Conservation (phyloP, 129 eudicot genomes). For the Lonicera japonica region DNA sequence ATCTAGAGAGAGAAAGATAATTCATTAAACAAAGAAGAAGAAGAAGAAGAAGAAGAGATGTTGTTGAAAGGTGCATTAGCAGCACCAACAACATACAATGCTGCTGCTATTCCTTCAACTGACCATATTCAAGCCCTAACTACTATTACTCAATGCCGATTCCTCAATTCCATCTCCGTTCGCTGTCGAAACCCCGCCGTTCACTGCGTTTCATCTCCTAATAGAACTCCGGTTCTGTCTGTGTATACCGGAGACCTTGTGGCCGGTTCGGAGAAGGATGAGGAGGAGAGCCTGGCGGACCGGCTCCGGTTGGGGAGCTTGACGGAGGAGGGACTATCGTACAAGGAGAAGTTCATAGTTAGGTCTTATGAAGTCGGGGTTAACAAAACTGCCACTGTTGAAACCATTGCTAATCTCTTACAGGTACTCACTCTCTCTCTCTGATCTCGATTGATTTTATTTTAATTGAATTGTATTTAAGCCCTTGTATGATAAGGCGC, state of each 20-base stretch:
- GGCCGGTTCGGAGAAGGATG: constrained; percentile 16
- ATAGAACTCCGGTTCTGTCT: constrained; percentile 25
- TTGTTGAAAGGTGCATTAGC: constrained; percentile 3
- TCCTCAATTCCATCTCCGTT: constrained; percentile 14
- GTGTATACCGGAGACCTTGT: constrained; percentile 13
- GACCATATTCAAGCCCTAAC: constrained; percentile 12
- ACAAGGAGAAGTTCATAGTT: constrained; percentile 77
- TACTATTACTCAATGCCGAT: constrained; percentile 18
- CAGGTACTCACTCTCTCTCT: constrained; percentile 46
- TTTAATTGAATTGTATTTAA: no score
- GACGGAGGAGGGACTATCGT: constrained; percentile 75
- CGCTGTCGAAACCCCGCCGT: constrained; percentile 9
- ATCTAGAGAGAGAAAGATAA: no score
- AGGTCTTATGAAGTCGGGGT: constrained; percentile 93
- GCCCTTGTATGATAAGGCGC: no score
- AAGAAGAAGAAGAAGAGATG: constrained; percentile 6
- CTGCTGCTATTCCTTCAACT: constrained; percentile 12
- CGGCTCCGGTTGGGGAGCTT: constrained; percentile 74
- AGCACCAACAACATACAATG: constrained; percentile 12
- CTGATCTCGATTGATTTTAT: no score
- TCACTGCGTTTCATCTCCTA: constrained; percentile 4
- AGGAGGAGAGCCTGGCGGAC: constrained; percentile 49
- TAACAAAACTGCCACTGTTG: constrained; percentile 91
- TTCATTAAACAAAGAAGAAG: no score
- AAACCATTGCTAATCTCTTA: constrained; percentile 86